These are phyloP conservation scores for Lupinus albus DNA, from an alignment of 306 rosid species.

Conservation along the genomic window DNA sequence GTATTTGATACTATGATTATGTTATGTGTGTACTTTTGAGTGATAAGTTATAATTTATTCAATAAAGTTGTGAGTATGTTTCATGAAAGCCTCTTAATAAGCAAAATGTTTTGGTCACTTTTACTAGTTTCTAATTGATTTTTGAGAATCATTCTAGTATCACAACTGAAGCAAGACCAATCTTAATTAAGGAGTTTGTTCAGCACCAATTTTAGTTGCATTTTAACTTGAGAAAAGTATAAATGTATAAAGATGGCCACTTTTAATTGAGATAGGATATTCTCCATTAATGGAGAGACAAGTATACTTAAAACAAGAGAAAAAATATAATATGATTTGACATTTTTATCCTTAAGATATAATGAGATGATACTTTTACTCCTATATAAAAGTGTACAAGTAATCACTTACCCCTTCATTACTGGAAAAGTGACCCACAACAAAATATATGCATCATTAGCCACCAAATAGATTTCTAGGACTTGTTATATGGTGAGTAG, in stretches of 20 bases:
- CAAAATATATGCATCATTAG: too few species aligned
- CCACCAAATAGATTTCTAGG: too few species aligned
- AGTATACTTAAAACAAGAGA: too few species aligned
- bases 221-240: conserved; percentile 10
- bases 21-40: conserved; percentile 37
- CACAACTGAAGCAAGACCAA: not conserved
- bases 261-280: too few species aligned
- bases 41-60: conserved; percentile 31
- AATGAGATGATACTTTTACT: too few species aligned
- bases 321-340: too few species aligned
- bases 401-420: too few species aligned
- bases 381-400: too few species aligned
- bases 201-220: conserved; percentile 1
- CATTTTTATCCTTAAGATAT: too few species aligned
- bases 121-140: conserved; percentile 35
- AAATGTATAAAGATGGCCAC: conserved; percentile 16
- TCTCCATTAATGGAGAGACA: too few species aligned
- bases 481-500: too few species aligned
- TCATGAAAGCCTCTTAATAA: conserved; percentile 33
- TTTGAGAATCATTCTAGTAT: not conserved
- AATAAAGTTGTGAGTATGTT: conserved; percentile 49
- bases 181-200: conserved; percentile 3
- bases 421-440: too few species aligned
- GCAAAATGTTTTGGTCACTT: conserved; percentile 34
- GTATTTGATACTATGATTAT: conserved; percentile 48